phyloP scores from a whole-genome alignment of 805 yeast species.

The Schizosaccharomyces cryophilus region DNA sequence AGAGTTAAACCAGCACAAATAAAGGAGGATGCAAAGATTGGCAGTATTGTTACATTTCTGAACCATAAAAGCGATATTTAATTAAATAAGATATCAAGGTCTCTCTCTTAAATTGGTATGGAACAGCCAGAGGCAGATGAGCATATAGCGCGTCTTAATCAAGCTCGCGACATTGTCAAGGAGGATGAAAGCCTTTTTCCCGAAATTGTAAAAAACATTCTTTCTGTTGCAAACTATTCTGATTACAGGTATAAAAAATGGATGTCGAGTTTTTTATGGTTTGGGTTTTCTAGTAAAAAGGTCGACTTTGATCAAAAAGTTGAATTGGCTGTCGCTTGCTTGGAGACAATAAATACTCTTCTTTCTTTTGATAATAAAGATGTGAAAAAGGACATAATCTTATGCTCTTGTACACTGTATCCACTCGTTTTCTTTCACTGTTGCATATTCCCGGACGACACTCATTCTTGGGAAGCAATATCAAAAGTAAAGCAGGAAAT shows the following conservation, averaged over 20 bases:
- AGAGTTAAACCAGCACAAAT: not conserved
- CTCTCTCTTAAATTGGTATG: not conserved
- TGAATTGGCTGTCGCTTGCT: slow-evolving; percentile 12
- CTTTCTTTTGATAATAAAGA: slow-evolving; percentile 10
- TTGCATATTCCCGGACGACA: slow-evolving; percentile 13
- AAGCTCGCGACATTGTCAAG: slow-evolving; percentile 15
- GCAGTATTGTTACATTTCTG: not conserved
- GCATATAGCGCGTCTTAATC: slow-evolving; percentile 15
- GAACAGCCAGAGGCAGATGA: slow-evolving; percentile 6
- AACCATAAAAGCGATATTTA: not conserved
- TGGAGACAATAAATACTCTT: slow-evolving; percentile 12
- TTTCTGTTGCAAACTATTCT: slow-evolving; percentile 15
- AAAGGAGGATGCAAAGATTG: not conserved
- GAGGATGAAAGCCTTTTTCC: slow-evolving; percentile 17
- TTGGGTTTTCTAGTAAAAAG: slow-evolving; percentile 14
- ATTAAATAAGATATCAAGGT: not conserved
- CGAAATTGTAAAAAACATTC: slow-evolving; percentile 15
- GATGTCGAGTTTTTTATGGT: slow-evolving; percentile 17
- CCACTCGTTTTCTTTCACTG: slow-evolving; percentile 21
- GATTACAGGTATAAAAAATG: slow-evolving; percentile 15
- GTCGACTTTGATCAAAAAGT: slow-evolving; percentile 9
- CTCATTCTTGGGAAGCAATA: slow-evolving; percentile 29
- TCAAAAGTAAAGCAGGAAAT: slow-evolving; percentile 31
- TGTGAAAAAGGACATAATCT: slow-evolving; percentile 17
- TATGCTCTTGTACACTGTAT: slow-evolving; percentile 21